Conservation (phyloP, 768 basidiomycete genomes). For the Amanita thiersii region DNA sequence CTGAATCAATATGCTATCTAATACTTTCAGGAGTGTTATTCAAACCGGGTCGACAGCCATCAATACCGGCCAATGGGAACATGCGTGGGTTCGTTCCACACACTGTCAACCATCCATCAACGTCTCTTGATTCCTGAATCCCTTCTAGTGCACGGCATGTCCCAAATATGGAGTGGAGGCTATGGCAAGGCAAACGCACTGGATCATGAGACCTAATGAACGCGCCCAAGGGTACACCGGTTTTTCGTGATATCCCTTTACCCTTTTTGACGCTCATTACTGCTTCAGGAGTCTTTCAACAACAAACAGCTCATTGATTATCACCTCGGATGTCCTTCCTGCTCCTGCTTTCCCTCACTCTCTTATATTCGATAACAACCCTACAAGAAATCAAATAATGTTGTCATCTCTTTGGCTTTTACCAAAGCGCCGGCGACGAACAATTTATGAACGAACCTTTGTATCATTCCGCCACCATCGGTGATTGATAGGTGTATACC, state of each 20-base stretch:
- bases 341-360: too few species aligned
- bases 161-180: slow-evolving; percentile 5
- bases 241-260: slow-evolving; percentile 3
- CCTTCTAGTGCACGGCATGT: slow-evolving; percentile 8
- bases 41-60: slow-evolving; percentile 8
- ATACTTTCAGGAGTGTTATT: too few species aligned
- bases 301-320: slow-evolving; percentile 2
- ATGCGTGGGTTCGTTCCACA: slow-evolving; percentile 1
- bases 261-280: not conserved
- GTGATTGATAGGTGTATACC: not conserved
- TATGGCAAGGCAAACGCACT: slow-evolving; percentile 6
- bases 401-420: not conserved
- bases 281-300: not conserved
- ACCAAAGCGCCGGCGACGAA: not conserved
- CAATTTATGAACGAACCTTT: not conserved
- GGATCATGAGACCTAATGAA: slow-evolving; percentile 5
- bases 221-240: not conserved
- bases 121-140: not conserved
- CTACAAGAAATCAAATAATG: not conserved
- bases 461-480: not conserved
- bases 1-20: too few species aligned
- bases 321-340: slow-evolving; percentile 9
- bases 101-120: slow-evolving; percentile 8
- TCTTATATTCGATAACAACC: not conserved
- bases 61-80: slow-evolving; percentile 4